Evolutionary conservation across 1,139 yeast genomes (phyloP).

Genomic region (Taphrina flavorubra): DNA sequence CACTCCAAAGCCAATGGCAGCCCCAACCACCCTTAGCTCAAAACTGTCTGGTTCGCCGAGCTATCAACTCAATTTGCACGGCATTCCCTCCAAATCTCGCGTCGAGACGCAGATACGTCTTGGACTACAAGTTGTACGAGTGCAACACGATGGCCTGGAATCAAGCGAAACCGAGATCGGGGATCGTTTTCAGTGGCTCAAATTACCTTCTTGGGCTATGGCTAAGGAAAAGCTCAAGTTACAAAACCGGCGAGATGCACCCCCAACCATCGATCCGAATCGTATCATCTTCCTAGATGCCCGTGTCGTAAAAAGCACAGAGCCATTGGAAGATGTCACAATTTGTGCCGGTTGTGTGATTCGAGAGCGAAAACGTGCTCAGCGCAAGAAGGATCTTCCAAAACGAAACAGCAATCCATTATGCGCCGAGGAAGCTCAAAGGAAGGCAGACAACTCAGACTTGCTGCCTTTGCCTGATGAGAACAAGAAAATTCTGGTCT

Average conservation of each 20-base stretch:
- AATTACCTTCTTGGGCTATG: conserved; percentile 83
- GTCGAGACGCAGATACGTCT: conserved; percentile 95
- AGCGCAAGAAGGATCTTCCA: conserved; percentile 61
- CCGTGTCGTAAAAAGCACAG: conserved; percentile 54
- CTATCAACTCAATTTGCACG: conserved; percentile 63
- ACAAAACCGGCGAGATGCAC: conserved; percentile 53
- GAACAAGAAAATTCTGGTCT: conserved; percentile 80
- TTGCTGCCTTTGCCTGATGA: conserved; percentile 73
- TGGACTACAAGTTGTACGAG: conserved; percentile 63
- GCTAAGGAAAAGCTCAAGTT: conserved; percentile 73
- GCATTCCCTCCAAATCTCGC: conserved; percentile 78
- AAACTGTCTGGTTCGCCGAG: not conserved
- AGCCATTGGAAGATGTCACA: conserved; percentile 61
- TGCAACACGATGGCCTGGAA: conserved; percentile 61
- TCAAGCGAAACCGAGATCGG: conserved; percentile 7
- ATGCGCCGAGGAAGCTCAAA: conserved; percentile 12
- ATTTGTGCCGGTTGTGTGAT: conserved; percentile 88
- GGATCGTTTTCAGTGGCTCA: conserved; percentile 56
- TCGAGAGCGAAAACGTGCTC: conserved; percentile 91
- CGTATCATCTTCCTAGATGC: conserved; percentile 52
- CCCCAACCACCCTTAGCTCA: not conserved
- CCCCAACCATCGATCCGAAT: conserved; percentile 53
- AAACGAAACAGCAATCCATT: conserved; percentile 19
- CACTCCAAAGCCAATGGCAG: not conserved
- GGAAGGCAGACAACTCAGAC: conserved; percentile 57